Conservation (phyloP, 1,139 yeast genomes). For the Nakaseomyces glabratus region DNA sequence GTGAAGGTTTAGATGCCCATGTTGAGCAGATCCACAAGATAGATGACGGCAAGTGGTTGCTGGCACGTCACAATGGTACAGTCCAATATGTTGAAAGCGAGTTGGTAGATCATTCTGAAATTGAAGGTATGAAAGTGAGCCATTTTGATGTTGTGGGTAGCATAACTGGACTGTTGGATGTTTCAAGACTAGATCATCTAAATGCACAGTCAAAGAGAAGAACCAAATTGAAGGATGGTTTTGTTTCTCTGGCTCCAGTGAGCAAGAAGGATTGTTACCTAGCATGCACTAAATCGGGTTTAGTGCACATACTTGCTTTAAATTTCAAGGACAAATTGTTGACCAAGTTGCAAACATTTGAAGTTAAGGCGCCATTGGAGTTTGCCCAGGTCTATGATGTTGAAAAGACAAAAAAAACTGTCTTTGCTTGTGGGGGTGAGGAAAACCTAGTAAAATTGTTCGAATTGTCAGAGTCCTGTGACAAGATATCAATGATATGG, state of each 20-base stretch:
- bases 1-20: constrained; percentile 30
- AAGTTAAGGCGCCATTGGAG: constrained; percentile 35
- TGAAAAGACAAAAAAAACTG: constrained; percentile 33
- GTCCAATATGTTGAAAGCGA: constrained; percentile 9
- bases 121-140: constrained; percentile 8
- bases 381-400: constrained; percentile 42
- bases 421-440: constrained; percentile 67
- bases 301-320: constrained; percentile 36
- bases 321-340: constrained; percentile 16
- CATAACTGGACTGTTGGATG: constrained; percentile 18
- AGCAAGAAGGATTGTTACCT: constrained; percentile 10
- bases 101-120: constrained; percentile 7
- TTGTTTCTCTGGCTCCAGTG: constrained; percentile 21
- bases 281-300: constrained; percentile 42
- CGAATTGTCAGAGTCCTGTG: constrained; percentile 31
- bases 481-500: constrained; percentile 35
- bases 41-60: constrained; percentile 12
- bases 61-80: constrained; percentile 28
- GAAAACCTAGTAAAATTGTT: constrained; percentile 55
- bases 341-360: constrained; percentile 15
- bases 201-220: constrained; percentile 23
- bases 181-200: constrained; percentile 17
- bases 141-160: constrained; percentile 13
- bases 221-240: constrained; percentile 23
- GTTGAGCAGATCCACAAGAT: constrained; percentile 15